Evolutionary conservation across 495 filamentous ascomycete species (phyloP).

Genomic region (Xylaria telfairii): DNA sequence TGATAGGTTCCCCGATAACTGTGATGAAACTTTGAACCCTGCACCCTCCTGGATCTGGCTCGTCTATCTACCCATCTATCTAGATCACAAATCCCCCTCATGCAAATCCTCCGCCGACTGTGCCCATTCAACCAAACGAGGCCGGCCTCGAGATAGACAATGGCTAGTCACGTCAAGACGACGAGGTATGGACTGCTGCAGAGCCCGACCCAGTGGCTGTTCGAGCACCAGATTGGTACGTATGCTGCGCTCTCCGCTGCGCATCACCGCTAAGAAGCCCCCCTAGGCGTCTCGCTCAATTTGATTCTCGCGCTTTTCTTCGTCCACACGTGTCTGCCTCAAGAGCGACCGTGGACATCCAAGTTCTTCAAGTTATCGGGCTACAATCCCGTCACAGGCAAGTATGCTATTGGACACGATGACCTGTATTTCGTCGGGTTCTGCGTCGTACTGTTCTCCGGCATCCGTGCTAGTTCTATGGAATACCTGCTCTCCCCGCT

Average conservation of each 20-base stretch:
- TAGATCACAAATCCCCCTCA: conserved; percentile 7
- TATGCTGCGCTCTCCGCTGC: neutral
- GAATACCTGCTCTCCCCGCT: conserved; percentile 71
- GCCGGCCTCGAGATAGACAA: neutral
- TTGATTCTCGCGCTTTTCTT: conserved; percentile 64
- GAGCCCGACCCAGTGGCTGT: conserved; percentile 25
- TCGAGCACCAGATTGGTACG: conserved; percentile 29
- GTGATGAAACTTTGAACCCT: neutral
- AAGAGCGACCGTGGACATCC: conserved; percentile 61
- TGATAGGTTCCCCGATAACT: conserved; percentile 4
- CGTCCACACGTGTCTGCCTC: conserved; percentile 65
- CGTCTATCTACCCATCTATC: neutral
- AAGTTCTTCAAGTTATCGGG: conserved; percentile 74
- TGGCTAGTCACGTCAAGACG: conserved; percentile 19
- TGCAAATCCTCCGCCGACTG: neutral
- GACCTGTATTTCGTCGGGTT: conserved; percentile 70
- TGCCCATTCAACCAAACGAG: neutral
- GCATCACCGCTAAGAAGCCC: conserved; percentile 19
- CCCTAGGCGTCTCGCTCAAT: conserved; percentile 66
- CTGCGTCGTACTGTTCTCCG: conserved; percentile 71
- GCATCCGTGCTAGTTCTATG: conserved; percentile 67
- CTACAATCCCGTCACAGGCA: conserved; percentile 58
- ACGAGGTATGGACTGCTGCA: conserved; percentile 19
- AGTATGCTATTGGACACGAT: conserved; percentile 67
- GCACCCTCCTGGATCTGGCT: neutral